Evolutionary conservation across 2,329 filamentous ascomycete species (phyloP), one percentile per base, ranked within the genome.

Genomic region (Cadophora sp.): DNA sequence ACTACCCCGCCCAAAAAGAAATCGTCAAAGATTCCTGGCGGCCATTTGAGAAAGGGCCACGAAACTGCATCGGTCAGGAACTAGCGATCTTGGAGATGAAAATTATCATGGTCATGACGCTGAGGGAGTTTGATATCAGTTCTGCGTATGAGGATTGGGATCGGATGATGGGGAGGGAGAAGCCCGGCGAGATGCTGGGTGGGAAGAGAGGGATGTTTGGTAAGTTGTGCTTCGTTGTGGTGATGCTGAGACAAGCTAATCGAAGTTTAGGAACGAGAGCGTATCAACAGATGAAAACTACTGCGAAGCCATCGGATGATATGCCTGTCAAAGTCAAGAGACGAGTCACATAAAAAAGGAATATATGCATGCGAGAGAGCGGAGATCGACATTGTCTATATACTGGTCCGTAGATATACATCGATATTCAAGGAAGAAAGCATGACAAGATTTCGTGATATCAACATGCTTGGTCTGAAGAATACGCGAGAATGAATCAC

Each of bases 61-160:
- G 87, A 14, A 84, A 83, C 62, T 90, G 87, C 72, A 83, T 88
- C 11, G 87, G 87, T 0, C 85, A 89, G 74, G 82, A 83, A 70
- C 76, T 87, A 26, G 86, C 84, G 0, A 82, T 85, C 79, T 71
- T 76, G 26, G 84, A 87, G 74, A 76, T 81, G 26, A 82, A 81
- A 66, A 77, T 83, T 55, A 80, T 84, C 6, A 73, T 87, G 46
- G 81, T 83, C 1, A 85, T 75, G 71, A 81, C 81, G 0, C 69
- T 83, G 4, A 73, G 84, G 48, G 79, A 81, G 16, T 85, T 86
- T 58, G 84, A 86, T 62, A 82, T 87, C 59, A 73, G 76, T 37
- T 73, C 76, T 14, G 76, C 71, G 50, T 82, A 80, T 71, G 77
- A 67, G 64, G 73, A 72, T 66, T 72, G 69, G 62, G 71, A 73